Base-by-base conservation (phyloP, 1,284 basidiomycete genomes). In the Marasmius fiardii region DNA sequence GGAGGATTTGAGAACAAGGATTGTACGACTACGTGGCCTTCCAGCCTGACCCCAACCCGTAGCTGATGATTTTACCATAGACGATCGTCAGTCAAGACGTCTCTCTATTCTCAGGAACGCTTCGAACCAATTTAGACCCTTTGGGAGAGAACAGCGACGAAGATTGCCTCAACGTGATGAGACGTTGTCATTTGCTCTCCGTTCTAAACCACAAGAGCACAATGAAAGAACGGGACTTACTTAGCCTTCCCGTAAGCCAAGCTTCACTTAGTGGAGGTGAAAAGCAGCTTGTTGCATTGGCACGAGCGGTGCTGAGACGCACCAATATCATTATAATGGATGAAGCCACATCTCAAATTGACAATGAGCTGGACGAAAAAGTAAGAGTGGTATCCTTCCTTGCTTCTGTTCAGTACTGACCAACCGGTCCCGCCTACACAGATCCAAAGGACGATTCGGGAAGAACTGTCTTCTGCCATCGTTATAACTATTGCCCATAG, bases 301-400 rank as follows among this genome's bases (percentile, higher is more conserved):
- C 87, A 6, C 78, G 86, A 24, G 86, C 91, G 0, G 81, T 94
- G 23, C 71, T 96, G 12, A 77, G 92, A 52, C 75, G 83, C 37
- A 90, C 88, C 12, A 87, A 87, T 52, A 81, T 94, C 51, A 86
- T 94, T 51, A 89, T 95, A 58, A 83, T 95, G 79, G 93, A 95
- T 65, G 92, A 95, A 68, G 90, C 77, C 6, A 92, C 89, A 0
- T 88, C 88, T 3, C 86, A 88, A 57, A 87, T 92, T 47, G 90
- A 92, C 68, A 78, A 81, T n/a, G 75, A 77, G 26, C 79, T 90
- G 11, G 86, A 88, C 66, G 85, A 86, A 84, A 75, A 85, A 83
- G 61, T 39, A 31, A 31, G 63, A 28, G 52, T 18, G 33, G 54
- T 7, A 21, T 24, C 49, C 16, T 60, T 11, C 51, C 10, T 8